Evolutionary conservation across 306 rosid genomes (phyloP).

Genomic region (Begonia loranthoides): DNA sequence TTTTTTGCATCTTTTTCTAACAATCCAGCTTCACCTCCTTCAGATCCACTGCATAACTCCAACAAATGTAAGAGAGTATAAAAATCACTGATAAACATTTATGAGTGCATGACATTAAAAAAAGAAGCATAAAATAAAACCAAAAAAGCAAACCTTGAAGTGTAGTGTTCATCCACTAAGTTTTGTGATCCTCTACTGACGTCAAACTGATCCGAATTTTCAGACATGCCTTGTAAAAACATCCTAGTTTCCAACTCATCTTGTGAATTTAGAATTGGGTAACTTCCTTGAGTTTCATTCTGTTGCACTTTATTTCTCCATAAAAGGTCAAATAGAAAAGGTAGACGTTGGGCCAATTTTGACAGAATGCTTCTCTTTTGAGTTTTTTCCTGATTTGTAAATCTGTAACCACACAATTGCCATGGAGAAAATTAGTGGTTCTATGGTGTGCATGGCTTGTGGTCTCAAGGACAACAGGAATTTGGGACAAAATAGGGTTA

Average conservation of each 20-base stretch:
- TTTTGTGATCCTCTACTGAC: slow-evolving; percentile 13
- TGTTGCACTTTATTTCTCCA: slow-evolving; percentile 23
- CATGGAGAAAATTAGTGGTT: too few relatives aligned
- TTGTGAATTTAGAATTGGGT: slow-evolving; percentile 1
- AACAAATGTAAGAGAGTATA: slow-evolving; percentile 2
- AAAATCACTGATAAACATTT: too few relatives aligned
- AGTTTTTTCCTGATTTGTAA: slow-evolving; percentile 25
- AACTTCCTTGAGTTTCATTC: slow-evolving; percentile 22
- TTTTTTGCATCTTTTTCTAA: slow-evolving; percentile 18
- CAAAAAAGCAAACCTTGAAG: slow-evolving; percentile 35
- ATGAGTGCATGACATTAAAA: too few relatives aligned
- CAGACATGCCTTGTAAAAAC: slow-evolving; percentile 21
- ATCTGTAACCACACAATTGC: slow-evolving; percentile 17
- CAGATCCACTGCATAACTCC: slow-evolving; percentile 30
- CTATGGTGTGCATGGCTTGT: too few relatives aligned
- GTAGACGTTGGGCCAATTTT: slow-evolving; percentile 62
- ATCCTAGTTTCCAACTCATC: slow-evolving; percentile 18
- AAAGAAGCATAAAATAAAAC: neutral
- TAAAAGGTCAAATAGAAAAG: slow-evolving; percentile 51
- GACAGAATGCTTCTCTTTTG: slow-evolving; percentile 47
- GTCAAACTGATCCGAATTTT: slow-evolving; percentile 15
- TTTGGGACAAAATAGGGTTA: too few relatives aligned
- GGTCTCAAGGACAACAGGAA: too few relatives aligned
- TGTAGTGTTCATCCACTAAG: slow-evolving; percentile 16
- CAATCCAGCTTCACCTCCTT: slow-evolving; percentile 22